Evolutionary conservation across 768 basidiomycete genomes (phyloP).

Genomic region (Russula compacta): DNA sequence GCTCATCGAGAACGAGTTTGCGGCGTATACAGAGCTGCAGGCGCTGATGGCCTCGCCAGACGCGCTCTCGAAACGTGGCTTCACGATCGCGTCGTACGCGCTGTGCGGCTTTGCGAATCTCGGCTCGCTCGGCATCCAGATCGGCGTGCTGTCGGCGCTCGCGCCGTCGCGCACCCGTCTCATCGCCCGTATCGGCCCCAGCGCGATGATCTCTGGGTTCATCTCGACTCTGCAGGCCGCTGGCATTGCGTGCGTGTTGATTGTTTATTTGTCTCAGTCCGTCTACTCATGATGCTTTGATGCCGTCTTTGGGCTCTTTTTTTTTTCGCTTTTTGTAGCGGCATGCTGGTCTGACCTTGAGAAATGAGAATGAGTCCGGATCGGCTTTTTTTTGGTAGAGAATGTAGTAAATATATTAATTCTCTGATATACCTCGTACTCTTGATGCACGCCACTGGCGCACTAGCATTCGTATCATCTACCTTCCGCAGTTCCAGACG

Average conservation of each 20-base stretch:
- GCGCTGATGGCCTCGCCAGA: constrained; percentile 35
- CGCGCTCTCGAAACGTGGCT: constrained; percentile 64
- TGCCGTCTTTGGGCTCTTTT: background rate
- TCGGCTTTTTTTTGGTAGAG: background rate
- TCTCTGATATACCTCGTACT: too few species aligned
- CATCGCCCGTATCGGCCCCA: constrained; percentile 61
- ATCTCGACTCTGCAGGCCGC: constrained; percentile 55
- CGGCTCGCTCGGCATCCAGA: constrained; percentile 78
- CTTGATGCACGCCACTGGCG: too few species aligned
- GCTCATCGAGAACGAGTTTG: constrained; percentile 81
- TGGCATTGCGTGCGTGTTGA: constrained; percentile 48
- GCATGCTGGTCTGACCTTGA: constrained; percentile 26
- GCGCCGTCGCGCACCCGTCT: constrained; percentile 60
- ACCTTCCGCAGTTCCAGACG: too few species aligned
- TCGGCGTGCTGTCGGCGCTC: constrained; percentile 62
- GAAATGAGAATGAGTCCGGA: background rate
- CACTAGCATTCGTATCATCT: too few species aligned
- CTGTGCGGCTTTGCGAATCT: constrained; percentile 90
- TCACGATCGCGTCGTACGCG: constrained; percentile 76
- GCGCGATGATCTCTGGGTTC: constrained; percentile 66
- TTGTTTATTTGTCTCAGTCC: background rate
- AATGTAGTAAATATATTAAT: background rate
- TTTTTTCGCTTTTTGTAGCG: constrained; percentile 12
- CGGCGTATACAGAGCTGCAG: constrained; percentile 56
- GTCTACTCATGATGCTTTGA: background rate